Base-by-base conservation (phyloP, 257 asterid species). In the Thymus quinquecostatus region DNA sequence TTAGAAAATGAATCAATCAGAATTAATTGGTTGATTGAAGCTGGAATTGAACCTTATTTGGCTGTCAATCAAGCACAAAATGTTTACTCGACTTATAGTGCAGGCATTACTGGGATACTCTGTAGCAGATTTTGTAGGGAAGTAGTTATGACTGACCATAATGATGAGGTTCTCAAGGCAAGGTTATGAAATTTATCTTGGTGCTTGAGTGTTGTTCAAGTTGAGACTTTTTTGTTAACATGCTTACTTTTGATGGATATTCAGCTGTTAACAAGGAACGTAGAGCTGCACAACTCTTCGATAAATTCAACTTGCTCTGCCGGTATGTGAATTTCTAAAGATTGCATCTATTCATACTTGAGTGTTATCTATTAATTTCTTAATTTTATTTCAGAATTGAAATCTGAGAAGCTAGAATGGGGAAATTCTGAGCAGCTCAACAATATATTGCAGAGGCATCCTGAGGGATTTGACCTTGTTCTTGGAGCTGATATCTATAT, bases 401-500 rank as follows among this genome's bases (percentile, higher is more conserved):
- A 69, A 77, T 84, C 87, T 21, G 88, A 85, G 86, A 91, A 86
- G 78, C 88, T 94, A 70, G 98, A 94, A 81, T 94, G 98, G 98
- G 98, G 96, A 21, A 77, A 85, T 70, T 32, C 84, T 28, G 95
- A 88, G 74, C 98, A 94, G 76, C 82, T 91, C 62, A 59, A 90
- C 71, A 2, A 14, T 68, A 79, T 94, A 58, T 73, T 94, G 82
- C 78, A 82, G 75, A 77, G 51, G 77, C 91, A 82, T 76, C 84
- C 88, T 0, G 69, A 71, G 72, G 99, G 97, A 81, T 94, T 91
- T 71, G 97, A 94, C 81, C 83, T 91, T 75, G 82, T 94, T 61
- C 92, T 94, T 62, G 99, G 99, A 75, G 99, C 97, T 66, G 99
- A 94, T 88, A 94, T 94, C 60, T 94, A 92, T 92, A 92, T 90